Conservation (phyloP, 1,139 yeast genomes). For the Lodderomyces oxycetoniae region DNA sequence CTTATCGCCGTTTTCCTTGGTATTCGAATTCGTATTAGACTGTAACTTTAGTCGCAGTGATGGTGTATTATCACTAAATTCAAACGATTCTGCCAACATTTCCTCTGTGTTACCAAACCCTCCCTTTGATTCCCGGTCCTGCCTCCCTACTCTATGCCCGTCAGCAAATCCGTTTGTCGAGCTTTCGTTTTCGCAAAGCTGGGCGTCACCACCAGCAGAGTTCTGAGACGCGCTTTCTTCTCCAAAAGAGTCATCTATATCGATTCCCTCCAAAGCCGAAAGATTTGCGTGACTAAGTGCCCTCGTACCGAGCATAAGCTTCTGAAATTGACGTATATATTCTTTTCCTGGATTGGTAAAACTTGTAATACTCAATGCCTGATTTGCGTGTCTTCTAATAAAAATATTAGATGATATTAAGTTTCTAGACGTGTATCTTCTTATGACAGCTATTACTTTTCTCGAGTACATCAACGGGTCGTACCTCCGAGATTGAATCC, state of each 20-base stretch:
- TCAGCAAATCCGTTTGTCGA: too few relatives aligned
- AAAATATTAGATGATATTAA: too few relatives aligned
- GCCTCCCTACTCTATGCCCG: too few relatives aligned
- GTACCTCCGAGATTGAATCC: too few relatives aligned
- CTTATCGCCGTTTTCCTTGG: too few relatives aligned
- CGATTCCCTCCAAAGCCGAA: conserved; percentile 6
- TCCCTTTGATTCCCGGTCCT: background rate
- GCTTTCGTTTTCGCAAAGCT: background rate
- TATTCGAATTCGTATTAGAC: background rate
- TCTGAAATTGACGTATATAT: background rate
- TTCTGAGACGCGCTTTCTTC: conserved; percentile 9
- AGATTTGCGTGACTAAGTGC: background rate
- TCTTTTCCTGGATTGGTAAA: too few relatives aligned
- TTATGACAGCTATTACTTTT: too few relatives aligned
- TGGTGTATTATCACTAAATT: conserved; percentile 7
- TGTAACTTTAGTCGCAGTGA: background rate
- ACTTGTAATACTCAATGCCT: too few relatives aligned
- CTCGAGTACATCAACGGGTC: too few relatives aligned
- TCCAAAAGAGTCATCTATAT: conserved; percentile 9
- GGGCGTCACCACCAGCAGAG: too few relatives aligned
- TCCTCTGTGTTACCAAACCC: background rate
- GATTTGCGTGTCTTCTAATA: too few relatives aligned
- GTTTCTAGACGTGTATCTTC: too few relatives aligned
- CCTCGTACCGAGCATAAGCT: background rate
- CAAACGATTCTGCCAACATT: conserved; percentile 3